Conservation (phyloP, 2,329 filamentous ascomycete genomes). For the Ceratocystis ficicola region DNA sequence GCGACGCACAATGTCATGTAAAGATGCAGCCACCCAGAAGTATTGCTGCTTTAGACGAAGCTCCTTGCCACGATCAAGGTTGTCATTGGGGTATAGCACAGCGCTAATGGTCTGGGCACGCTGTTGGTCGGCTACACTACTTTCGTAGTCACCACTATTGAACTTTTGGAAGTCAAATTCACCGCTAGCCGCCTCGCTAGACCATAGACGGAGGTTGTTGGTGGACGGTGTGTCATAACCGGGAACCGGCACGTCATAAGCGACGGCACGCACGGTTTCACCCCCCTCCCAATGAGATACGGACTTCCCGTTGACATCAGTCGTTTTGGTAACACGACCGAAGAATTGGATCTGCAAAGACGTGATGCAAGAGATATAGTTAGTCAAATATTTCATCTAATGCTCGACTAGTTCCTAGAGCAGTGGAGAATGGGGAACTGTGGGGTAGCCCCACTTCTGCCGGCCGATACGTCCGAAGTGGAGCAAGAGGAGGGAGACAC, state of each 20-base stretch:
- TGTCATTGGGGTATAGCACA: slow-evolving; percentile 95
- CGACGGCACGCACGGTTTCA: slow-evolving; percentile 81
- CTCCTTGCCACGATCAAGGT: slow-evolving; percentile 91
- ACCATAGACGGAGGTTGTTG: slow-evolving; percentile 96
- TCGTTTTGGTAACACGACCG: slow-evolving; percentile 64
- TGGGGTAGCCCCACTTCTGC: neutral
- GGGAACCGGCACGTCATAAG: slow-evolving; percentile 85
- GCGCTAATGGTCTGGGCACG: slow-evolving; percentile 97
- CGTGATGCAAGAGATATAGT: neutral
- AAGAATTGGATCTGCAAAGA: slow-evolving; percentile 70
- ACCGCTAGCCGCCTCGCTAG: slow-evolving; percentile 88
- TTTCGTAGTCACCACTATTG: slow-evolving; percentile 96
- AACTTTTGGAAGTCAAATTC: slow-evolving; percentile 99
- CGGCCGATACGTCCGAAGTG: neutral
- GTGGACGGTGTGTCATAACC: slow-evolving; percentile 82
- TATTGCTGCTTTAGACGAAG: slow-evolving; percentile 97
- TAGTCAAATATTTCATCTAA: neutral
- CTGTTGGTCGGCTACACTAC: slow-evolving; percentile 94
- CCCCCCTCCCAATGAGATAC: slow-evolving; percentile 77
- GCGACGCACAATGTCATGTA: slow-evolving; percentile 89
- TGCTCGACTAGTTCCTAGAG: too few relatives aligned
- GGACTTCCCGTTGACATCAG: slow-evolving; percentile 64
- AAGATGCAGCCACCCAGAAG: slow-evolving; percentile 96
- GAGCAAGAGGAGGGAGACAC: slow-evolving; percentile 25
- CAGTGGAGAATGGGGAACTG: neutral